phyloP scores from a whole-genome alignment of 768 basidiomycete genomes.

The Russula griseocarnosa region DNA sequence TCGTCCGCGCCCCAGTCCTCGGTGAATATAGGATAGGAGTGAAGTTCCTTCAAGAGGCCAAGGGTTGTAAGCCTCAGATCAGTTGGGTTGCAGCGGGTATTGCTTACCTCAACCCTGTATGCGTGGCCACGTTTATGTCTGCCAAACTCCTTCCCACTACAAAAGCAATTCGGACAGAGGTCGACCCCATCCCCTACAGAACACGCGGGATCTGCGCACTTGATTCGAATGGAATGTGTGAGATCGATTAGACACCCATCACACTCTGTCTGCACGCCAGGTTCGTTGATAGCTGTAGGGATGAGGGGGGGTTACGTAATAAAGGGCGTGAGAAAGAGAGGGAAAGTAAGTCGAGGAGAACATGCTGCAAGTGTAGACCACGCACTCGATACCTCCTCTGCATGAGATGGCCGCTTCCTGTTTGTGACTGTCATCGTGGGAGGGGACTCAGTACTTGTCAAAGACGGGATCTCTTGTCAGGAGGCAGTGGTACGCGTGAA shows the following conservation, averaged over 20 bases:
- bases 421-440: constrained; percentile 59
- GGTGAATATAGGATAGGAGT: constrained; percentile 93
- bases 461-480: background rate
- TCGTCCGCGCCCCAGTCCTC: constrained; percentile 98
- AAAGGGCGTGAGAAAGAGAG: constrained; percentile 33
- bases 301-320: constrained; percentile 31
- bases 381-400: constrained; percentile 64
- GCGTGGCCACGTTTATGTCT: constrained; percentile 81
- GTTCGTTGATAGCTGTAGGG: constrained; percentile 64
- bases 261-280: constrained; percentile 79
- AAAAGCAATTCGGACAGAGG: constrained; percentile 90
- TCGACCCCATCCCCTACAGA: constrained; percentile 80
- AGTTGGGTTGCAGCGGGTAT: background rate
- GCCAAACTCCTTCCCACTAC: constrained; percentile 82
- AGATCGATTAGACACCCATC: constrained; percentile 83
- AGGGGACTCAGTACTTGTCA: background rate
- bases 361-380: constrained; percentile 24
- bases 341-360: constrained; percentile 23
- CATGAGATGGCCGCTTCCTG: constrained; percentile 58
- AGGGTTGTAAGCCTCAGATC: constrained; percentile 21
- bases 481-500: background rate
- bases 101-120: constrained; percentile 84
- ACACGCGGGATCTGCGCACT: constrained; percentile 82
- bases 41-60: constrained; percentile 63
- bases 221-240: constrained; percentile 94